phyloP scores from a whole-genome alignment of 768 basidiomycete genomes.

The Trametes villosa region DNA sequence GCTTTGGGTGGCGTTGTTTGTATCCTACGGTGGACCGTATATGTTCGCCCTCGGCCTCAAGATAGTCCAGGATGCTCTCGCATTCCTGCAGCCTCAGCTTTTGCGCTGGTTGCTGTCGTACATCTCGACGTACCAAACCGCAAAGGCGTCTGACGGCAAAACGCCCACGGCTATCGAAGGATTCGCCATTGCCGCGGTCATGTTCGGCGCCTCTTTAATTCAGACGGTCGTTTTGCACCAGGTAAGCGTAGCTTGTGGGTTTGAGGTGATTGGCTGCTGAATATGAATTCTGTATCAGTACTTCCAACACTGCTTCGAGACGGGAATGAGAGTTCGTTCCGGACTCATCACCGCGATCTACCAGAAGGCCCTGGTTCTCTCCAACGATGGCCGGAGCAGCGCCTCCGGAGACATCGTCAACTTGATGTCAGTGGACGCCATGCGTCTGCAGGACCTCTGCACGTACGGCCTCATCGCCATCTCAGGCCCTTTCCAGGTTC shows the following conservation, averaged over 20 bases:
- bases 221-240: conserved; percentile 86
- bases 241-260: conserved; percentile 42
- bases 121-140: conserved; percentile 74
- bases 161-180: conserved; percentile 58
- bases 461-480: conserved; percentile 83
- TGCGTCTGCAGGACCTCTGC: conserved; percentile 78
- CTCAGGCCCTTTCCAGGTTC: conserved; percentile 84
- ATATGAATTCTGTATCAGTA: conserved; percentile 55
- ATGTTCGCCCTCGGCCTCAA: conserved; percentile 66
- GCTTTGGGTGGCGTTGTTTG: conserved; percentile 74
- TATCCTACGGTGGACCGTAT: conserved; percentile 82
- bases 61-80: conserved; percentile 75
- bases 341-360: conserved; percentile 88
- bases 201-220: conserved; percentile 80
- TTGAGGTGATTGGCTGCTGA: not conserved
- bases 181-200: conserved; percentile 71
- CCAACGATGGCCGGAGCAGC: conserved; percentile 81
- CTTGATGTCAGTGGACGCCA: conserved; percentile 87
- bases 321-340: conserved; percentile 92
- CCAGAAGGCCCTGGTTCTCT: conserved; percentile 82
- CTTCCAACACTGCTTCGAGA: conserved; percentile 82
- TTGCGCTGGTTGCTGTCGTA: conserved; percentile 79
- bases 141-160: conserved; percentile 37
- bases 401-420: conserved; percentile 94
- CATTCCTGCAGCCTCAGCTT: conserved; percentile 87